Base-by-base conservation (phyloP, 2,329 filamentous ascomycete genomes). In the Pseudophaeomoniella oleicola region DNA sequence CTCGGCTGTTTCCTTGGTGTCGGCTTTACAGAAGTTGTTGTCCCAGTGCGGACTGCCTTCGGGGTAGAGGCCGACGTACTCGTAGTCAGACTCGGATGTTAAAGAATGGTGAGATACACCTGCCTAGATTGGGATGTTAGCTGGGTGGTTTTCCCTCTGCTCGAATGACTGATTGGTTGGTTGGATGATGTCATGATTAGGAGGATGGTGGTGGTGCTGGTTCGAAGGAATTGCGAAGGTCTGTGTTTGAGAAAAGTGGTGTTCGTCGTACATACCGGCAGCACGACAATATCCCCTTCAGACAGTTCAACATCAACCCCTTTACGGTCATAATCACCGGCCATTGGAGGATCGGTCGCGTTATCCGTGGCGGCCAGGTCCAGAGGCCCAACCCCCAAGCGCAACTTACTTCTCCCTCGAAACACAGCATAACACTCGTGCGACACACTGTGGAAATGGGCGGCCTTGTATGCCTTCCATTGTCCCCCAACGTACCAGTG, bases 361-460 rank as follows among this genome's bases (percentile, higher is more conserved):
- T 27, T 27, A 27, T 27, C 22, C 9, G 22, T 27, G 22, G 15
- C 6, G 6, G n/a, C 31, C 14, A 13, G 6, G 30, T 36, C 34
- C 16, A 36, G 15, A 18, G 34, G 34, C 4, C 34, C 34, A 14
- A n/a, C 15, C 4, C 34, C 34, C 13, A 36, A 16, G 5, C 17
- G 16, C 19, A 36, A 19, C 19, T n/a, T 30, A 30, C 16, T 31
- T 16, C 15, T 27, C 10, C 34, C 34, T n/a, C 14, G 13, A 22
- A 36, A 27, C 15, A 36, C 34, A 14, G 34, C 34, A 36, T 36
- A 36, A 15, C 34, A 36, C 19, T 36, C 34, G 19, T 36, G 34
- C n/a, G 34, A 30, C 10, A 36, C 34, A 11, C 15, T 27, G 22
- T 36, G 34, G 16, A 36, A 36, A 22, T 36, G 34, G 10, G n/a